Conservation (phyloP, 2,329 filamentous ascomycete species). For the Cladophialophora exuberans region DNA sequence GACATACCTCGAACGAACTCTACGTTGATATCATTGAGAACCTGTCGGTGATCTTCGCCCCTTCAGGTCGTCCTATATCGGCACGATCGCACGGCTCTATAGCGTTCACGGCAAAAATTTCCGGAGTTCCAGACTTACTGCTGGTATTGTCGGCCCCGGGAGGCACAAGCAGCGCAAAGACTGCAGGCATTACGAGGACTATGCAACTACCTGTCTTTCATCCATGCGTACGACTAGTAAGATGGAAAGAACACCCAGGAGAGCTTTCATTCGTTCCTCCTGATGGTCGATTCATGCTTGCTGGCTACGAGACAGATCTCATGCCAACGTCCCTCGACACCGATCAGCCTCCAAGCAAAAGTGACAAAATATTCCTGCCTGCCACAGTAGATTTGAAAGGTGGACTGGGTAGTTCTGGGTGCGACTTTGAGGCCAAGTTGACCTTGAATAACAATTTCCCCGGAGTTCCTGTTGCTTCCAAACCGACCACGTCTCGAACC, state of each 20-base stretch:
- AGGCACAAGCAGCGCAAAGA: slow-evolving; percentile 66
- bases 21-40: slow-evolving; percentile 96
- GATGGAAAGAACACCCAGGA: slow-evolving; percentile 86
- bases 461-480: slow-evolving; percentile 38
- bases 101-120: slow-evolving; percentile 92
- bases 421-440: slow-evolving; percentile 87
- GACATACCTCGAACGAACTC: slow-evolving; percentile 94
- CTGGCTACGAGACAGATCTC: slow-evolving; percentile 91
- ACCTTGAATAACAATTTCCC: slow-evolving; percentile 70
- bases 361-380: slow-evolving; percentile 74
- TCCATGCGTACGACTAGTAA: slow-evolving; percentile 86
- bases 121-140: slow-evolving; percentile 87
- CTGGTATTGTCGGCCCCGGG: slow-evolving; percentile 79
- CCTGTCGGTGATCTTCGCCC: slow-evolving; percentile 82
- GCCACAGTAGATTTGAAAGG: slow-evolving; percentile 81
- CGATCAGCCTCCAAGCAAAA: slow-evolving; percentile 56
- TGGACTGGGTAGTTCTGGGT: slow-evolving; percentile 71
- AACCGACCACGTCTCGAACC: slow-evolving; percentile 37
- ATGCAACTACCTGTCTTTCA: slow-evolving; percentile 94
- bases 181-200: slow-evolving; percentile 61
- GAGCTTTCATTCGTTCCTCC: slow-evolving; percentile 96
- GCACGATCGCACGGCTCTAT: slow-evolving; percentile 91
- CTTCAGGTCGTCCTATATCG: slow-evolving; percentile 82
- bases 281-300: slow-evolving; percentile 89
- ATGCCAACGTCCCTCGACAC: slow-evolving; percentile 70